These are phyloP conservation scores for Hordeum pubiflorum DNA, from an alignment of 202 grass and related monocot genomes.

Conservation along the genomic window DNA sequence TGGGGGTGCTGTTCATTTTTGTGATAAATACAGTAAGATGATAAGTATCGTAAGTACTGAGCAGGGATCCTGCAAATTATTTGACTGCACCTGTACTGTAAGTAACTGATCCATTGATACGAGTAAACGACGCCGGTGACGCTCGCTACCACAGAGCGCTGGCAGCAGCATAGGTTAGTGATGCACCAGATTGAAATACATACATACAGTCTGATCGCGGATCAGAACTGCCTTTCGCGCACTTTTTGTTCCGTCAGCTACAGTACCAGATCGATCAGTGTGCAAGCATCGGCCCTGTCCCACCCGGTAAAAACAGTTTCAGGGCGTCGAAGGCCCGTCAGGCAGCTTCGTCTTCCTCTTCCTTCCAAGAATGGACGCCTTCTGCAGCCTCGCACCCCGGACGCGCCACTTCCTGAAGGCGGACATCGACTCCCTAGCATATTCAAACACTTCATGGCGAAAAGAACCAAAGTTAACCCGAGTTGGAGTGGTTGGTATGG, in stretches of 20 bases:
- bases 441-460: constrained; percentile 46
- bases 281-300: not conserved
- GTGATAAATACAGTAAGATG: too few relatives aligned
- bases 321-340: constrained; percentile 31
- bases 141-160: too few relatives aligned
- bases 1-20: not conserved
- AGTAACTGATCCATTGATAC: too few relatives aligned
- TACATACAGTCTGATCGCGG: not conserved
- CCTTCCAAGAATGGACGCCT: constrained; percentile 68
- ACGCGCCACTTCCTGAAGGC: constrained; percentile 77
- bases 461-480: not conserved
- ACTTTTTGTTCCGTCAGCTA: not conserved
- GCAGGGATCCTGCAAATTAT: too few relatives aligned
- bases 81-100: too few relatives aligned
- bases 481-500: not conserved
- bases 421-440: constrained; percentile 64
- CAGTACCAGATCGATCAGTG: not conserved
- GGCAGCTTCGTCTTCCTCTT: constrained; percentile 68
- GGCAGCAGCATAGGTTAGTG: too few relatives aligned
- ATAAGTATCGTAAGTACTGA: too few relatives aligned
- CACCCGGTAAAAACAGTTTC: not conserved
- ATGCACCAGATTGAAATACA: not conserved
- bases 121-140: too few relatives aligned
- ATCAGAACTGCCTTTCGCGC: not conserved
- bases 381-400: constrained; percentile 56